Base-by-base conservation (phyloP, 2,329 filamentous ascomycete species). In the Fusarium xylarioides region DNA sequence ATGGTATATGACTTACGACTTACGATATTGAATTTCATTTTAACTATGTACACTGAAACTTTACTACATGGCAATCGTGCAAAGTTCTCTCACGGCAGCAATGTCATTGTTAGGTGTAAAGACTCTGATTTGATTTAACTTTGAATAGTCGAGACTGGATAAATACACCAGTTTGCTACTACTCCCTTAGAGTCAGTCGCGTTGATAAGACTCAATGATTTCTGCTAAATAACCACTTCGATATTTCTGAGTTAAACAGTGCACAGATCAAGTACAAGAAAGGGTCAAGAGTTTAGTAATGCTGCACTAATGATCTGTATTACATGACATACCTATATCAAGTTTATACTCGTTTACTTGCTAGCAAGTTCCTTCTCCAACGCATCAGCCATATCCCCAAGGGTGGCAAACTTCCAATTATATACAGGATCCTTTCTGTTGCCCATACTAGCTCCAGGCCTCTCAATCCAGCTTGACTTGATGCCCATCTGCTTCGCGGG, bases 401-500 rank as follows among this genome's bases (percentile, higher is more conserved):
- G 77, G 0, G 85, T 90, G 44, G 85, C 83, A 78, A 91, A 90
- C 74, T 85, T 86, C 86, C 89, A 92, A 52, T 86, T 85, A 53
- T 76, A 80, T 81, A 89, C 26, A 79, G 79, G 71, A 84, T 86
- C 55, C 84, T 85, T 35, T 81, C 83, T 61, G 81, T 81, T 78
- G 80, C 82, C 40, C 85, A 30, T 83, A 82, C 35, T 80, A 11
- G 78, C 76, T 2, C 78, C 79, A 3, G 82, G 81, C 28, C 89
- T 82, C 58, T 84, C 85, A 74, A 93, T 92, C 91, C 91, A 94
- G 38, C 85, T 88, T 30, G 79, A 83, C 74, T 84, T 85, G 49
- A 94, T 80, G 0, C 88, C 91, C 55, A 89, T 79, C 74, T 86
- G 81, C 79, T 86, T 87, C 7, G 90, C 90, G 0, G 92, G 90